Percentiles rank a stretch among this genome's conserved stretches.
Conservation (phyloP, 164 flowering plant genomes). For the Chloranthus sessilifolius region DNA sequence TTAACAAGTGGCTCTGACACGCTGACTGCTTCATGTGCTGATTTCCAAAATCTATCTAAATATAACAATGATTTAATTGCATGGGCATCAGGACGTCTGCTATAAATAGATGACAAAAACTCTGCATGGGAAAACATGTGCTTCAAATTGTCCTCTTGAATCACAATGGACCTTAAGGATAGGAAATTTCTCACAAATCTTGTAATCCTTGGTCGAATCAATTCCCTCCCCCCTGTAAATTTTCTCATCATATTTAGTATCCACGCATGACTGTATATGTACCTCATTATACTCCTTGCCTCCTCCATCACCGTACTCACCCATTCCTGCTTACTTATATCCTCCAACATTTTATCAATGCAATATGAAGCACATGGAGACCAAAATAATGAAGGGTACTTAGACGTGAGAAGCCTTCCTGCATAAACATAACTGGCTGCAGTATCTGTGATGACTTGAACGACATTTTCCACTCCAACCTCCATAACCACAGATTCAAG, state of each 20-base stretch:
- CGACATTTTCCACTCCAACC: constrained; percentile 63
- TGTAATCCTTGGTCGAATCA: constrained; percentile 44
- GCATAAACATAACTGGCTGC: constrained; percentile 45
- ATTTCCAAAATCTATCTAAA: constrained; percentile 57
- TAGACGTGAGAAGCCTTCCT: constrained; percentile 56
- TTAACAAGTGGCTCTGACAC: constrained; percentile 57
- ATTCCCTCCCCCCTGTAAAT: constrained; percentile 52
- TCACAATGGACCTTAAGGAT: constrained; percentile 45
- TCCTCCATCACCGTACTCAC: constrained; percentile 47
- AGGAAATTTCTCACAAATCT: constrained; percentile 44
- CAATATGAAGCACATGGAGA: constrained; percentile 75
- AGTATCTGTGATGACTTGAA: constrained; percentile 65
- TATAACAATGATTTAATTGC: constrained; percentile 36
- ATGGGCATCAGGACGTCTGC: constrained; percentile 45
- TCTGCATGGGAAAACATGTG: constrained; percentile 58
- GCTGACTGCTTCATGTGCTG: constrained; percentile 45
- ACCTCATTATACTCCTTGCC: constrained; percentile 42
- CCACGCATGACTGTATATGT: constrained; percentile 48
- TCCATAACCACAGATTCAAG: constrained; percentile 55
- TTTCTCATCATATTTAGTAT: constrained; percentile 47
- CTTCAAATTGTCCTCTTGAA: constrained; percentile 52
- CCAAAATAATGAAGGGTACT: constrained; percentile 58
- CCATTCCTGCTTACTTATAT: constrained; percentile 53
- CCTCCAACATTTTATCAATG: constrained; percentile 61
- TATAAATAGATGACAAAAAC: constrained; percentile 43